A percentile compares a stretch with the other conserved stretches of the same genome.
These are phyloP conservation scores for Selenicereus undatus DNA, from an alignment of 148 eudicot species.

Conservation along the genomic window DNA sequence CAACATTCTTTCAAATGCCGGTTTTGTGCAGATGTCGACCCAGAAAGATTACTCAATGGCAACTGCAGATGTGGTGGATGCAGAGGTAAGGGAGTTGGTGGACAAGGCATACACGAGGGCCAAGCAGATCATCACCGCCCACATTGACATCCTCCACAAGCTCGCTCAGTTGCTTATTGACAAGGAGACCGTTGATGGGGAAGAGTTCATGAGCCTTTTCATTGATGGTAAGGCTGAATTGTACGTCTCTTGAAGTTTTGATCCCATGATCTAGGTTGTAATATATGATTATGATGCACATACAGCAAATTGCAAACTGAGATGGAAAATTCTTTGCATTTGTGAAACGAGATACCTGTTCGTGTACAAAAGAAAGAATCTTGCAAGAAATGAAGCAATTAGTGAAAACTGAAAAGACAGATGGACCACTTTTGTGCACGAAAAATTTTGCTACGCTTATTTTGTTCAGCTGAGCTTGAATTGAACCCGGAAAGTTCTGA, in stretches of 20 bases:
- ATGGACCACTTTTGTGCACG: not conserved
- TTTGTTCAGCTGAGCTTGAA: not conserved
- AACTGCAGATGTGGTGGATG: slow-evolving; percentile 89
- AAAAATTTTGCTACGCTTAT: not conserved
- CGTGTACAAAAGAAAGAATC: not conserved
- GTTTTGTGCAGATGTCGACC: slow-evolving; percentile 65
- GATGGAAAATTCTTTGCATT: not conserved
- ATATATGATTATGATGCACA: slow-evolving; percentile 3
- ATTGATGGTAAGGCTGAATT: slow-evolving; percentile 98
- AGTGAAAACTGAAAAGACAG: not conserved
- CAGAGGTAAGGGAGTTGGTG: slow-evolving; percentile 90
- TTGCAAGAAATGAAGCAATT: not conserved
- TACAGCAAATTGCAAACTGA: not conserved
- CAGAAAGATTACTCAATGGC: slow-evolving; percentile 99
- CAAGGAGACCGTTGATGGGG: slow-evolving; percentile 97
- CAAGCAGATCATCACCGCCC: slow-evolving; percentile 67
- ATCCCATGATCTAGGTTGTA: slow-evolving; percentile 15
- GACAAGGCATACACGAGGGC: slow-evolving; percentile 82
- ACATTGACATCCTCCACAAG: slow-evolving; percentile 91
- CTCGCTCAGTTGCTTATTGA: slow-evolving; percentile 88
- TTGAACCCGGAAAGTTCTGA: no score
- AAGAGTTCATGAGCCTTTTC: slow-evolving; percentile 99
- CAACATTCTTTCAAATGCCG: not conserved
- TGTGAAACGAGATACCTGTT: not conserved
- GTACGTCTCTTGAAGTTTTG: slow-evolving; percentile 42